A percentile compares a stretch with the other conserved stretches of the same genome.
phyloP scores from a whole-genome alignment of 805 yeast species.

The Yueomyces sp. region DNA sequence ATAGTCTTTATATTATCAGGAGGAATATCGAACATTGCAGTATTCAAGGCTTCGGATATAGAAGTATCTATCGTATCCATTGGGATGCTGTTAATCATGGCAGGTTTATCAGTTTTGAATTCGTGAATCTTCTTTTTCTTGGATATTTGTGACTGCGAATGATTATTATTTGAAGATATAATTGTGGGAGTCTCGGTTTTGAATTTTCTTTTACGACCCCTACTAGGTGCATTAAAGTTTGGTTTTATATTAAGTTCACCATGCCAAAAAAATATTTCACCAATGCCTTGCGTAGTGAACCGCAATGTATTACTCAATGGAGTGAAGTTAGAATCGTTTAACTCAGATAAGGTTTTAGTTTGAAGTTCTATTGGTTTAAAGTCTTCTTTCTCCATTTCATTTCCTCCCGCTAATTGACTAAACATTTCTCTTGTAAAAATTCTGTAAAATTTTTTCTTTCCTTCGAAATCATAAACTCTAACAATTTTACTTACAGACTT shows the following conservation, averaged over 20 bases:
- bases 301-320: constrained; percentile 19
- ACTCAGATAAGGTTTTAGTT: constrained; percentile 4
- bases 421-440: constrained; percentile 38
- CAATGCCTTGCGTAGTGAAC: constrained; percentile 10
- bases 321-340: constrained; percentile 15
- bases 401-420: constrained; percentile 19
- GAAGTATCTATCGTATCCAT: neutral
- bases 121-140: neutral
- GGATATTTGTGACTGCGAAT: neutral
- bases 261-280: constrained; percentile 22
- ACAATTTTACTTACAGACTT: constrained; percentile 30
- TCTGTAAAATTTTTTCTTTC: constrained; percentile 60
- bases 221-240: constrained; percentile 2
- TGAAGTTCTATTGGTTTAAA: constrained; percentile 2
- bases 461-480: constrained; percentile 57
- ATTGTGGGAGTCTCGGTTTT: neutral
- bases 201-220: constrained; percentile 9
- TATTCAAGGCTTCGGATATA: constrained; percentile 2
- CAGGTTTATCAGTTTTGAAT: neutral
- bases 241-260: constrained; percentile 16
- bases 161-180: neutral
- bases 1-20: constrained; percentile 1
- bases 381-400: constrained; percentile 1
- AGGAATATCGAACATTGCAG: constrained; percentile 1
- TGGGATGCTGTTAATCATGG: neutral